A percentile compares a stretch with the other conserved stretches of the same genome.
Conservation (phyloP, 371 early-diverging fungal genomes). For the Syncephalis plumigaleata region DNA sequence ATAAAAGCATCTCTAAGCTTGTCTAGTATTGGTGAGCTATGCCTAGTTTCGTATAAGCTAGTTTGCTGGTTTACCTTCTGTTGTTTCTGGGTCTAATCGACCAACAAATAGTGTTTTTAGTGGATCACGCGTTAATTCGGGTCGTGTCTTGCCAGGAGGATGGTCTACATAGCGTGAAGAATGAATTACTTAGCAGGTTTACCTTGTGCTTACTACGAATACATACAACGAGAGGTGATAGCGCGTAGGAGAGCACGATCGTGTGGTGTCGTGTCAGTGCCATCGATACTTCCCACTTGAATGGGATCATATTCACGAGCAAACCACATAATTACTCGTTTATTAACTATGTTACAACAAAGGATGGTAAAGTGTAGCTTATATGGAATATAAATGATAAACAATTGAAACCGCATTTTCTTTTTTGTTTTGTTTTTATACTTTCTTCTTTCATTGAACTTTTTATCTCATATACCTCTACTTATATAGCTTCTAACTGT, state of each 20-base stretch:
- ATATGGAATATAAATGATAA: no score
- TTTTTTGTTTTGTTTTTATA: no score
- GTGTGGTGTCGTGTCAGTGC: constrained; percentile 23
- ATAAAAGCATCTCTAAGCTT: constrained; percentile 13
- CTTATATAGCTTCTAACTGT: no score
- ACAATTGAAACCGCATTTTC: no score
- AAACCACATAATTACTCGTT: constrained; percentile 22
- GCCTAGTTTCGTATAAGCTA: no score
- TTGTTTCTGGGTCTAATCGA: constrained; percentile 21
- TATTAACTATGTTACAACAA: not conserved
- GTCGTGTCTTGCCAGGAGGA: constrained; percentile 1
- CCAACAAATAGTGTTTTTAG: constrained; percentile 29
- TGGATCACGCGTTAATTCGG: constrained; percentile 16
- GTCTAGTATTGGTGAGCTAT: no score
- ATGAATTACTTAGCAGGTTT: no score
- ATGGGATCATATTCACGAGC: constrained; percentile 28
- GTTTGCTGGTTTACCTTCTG: constrained; percentile 17
- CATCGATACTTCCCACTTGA: constrained; percentile 34
- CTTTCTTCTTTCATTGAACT: no score
- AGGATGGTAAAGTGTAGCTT: no score
- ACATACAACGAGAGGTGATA: constrained; percentile 12
- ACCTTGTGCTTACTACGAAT: no score
- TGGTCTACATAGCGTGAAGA: no score
- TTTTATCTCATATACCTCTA: no score
- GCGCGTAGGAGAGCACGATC: constrained; percentile 32